phyloP scores from a whole-genome alignment of 805 yeast genomes.

The Metschnikowia amazonensis region DNA sequence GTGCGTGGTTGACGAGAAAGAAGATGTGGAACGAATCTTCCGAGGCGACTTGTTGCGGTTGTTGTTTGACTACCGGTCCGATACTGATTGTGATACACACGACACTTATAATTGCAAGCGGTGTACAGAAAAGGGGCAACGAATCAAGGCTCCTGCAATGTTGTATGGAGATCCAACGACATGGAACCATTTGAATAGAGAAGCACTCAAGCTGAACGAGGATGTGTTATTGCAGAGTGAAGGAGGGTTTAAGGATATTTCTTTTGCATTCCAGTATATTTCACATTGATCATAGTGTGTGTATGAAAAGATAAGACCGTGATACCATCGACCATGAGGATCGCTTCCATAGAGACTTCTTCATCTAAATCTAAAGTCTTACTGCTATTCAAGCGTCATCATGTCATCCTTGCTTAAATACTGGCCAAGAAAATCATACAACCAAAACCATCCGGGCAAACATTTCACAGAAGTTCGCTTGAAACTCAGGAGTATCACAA shows the following conservation, averaged over 20 bases:
- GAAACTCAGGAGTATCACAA: constrained; percentile 49
- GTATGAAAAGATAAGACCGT: too few species aligned
- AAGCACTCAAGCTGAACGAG: constrained; percentile 58
- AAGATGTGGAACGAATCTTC: constrained; percentile 89
- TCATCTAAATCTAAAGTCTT: too few species aligned
- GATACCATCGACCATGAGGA: too few species aligned
- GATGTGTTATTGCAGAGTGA: constrained; percentile 80
- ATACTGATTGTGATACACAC: constrained; percentile 84
- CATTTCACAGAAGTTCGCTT: constrained; percentile 55
- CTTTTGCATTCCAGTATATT: constrained; percentile 89
- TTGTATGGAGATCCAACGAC: constrained; percentile 96
- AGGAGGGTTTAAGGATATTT: constrained; percentile 59
- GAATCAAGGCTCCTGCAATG: constrained; percentile 73
- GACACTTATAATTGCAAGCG: constrained; percentile 86
- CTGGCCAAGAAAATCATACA: constrained; percentile 39
- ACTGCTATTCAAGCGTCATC: too few species aligned
- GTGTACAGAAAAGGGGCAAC: constrained; percentile 58
- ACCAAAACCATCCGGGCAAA: constrained; percentile 45
- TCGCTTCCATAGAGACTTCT: too few species aligned
- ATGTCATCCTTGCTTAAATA: constrained; percentile 29
- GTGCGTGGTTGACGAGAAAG: constrained; percentile 95
- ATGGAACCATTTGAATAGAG: constrained; percentile 86
- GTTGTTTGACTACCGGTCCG: constrained; percentile 64
- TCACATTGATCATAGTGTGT: constrained; percentile 55
- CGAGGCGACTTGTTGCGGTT: constrained; percentile 76